phyloP scores from a whole-genome alignment of 768 basidiomycete species.

The Lactifluus echinatus region DNA sequence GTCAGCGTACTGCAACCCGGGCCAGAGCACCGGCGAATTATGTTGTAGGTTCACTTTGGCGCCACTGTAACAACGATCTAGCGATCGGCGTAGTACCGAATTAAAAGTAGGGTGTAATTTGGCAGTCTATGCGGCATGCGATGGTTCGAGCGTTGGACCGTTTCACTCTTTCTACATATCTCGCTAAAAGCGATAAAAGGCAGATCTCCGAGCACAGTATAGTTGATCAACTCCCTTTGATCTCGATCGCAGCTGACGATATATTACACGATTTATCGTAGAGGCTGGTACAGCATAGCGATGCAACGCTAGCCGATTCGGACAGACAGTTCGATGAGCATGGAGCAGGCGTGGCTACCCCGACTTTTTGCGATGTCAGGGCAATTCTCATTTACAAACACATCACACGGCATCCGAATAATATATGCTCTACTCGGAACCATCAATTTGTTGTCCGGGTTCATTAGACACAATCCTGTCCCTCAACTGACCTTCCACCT shows the following conservation, averaged over 20 bases:
- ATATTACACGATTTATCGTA: neutral
- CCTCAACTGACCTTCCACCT: neutral
- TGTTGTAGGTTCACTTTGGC: neutral
- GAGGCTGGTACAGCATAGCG: neutral
- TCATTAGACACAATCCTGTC: neutral
- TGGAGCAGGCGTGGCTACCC: neutral
- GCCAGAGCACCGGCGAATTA: neutral
- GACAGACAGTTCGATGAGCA: too few relatives aligned
- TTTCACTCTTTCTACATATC: neutral
- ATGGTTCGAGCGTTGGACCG: conserved; percentile 2
- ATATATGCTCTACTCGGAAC: neutral
- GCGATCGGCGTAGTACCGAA: neutral
- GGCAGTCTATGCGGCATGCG: neutral
- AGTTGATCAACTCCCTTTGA: neutral
- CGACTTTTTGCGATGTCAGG: neutral
- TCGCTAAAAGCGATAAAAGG: neutral
- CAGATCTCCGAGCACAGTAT: neutral
- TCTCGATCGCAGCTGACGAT: neutral
- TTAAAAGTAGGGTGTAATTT: neutral
- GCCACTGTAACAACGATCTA: neutral
- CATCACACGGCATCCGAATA: too few relatives aligned
- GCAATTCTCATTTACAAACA: neutral
- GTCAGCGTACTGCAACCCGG: too few relatives aligned
- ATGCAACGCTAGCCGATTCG: too few relatives aligned
- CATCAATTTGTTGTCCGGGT: neutral